Evolutionary conservation across 2,329 filamentous ascomycete genomes (phyloP).

Genomic region (Phoma sp.): DNA sequence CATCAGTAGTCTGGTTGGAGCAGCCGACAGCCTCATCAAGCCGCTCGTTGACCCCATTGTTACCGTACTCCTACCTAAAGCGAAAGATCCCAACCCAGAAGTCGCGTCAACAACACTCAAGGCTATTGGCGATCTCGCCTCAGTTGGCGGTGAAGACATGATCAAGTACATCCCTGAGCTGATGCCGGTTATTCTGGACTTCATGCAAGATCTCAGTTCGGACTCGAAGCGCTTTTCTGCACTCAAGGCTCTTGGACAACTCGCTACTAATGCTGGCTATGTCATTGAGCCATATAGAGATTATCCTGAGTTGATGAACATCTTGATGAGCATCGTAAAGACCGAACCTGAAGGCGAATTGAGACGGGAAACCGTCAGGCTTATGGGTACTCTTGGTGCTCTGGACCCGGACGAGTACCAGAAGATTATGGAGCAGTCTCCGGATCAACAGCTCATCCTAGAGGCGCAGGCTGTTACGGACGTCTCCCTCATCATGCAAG

Average conservation of each 20-base stretch:
- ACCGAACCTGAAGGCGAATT: constrained; percentile 86
- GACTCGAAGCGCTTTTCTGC: constrained; percentile 89
- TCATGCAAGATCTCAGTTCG: constrained; percentile 91
- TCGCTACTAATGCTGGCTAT: constrained; percentile 96
- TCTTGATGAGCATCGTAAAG: constrained; percentile 92
- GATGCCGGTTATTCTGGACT: constrained; percentile 94
- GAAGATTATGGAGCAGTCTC: constrained; percentile 87
- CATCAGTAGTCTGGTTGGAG: constrained; percentile 89
- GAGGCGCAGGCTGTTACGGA: constrained; percentile 79
- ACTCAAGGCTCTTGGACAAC: constrained; percentile 84
- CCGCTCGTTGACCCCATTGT: constrained; percentile 98
- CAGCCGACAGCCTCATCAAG: constrained; percentile 90
- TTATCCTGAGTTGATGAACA: constrained; percentile 90
- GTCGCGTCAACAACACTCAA: constrained; percentile 95
- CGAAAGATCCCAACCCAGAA: constrained; percentile 80
- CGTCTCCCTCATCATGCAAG: constrained; percentile 97
- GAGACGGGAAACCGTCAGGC: constrained; percentile 91
- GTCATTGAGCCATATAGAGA: constrained; percentile 96
- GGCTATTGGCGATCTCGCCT: constrained; percentile 91
- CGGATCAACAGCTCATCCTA: constrained; percentile 75
- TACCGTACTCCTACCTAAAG: constrained; percentile 90
- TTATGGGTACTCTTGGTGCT: constrained; percentile 94
- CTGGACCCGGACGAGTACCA: constrained; percentile 96
- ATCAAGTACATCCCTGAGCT: constrained; percentile 86
- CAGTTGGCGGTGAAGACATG: constrained; percentile 94